Conservation (phyloP, 2,329 filamentous ascomycete genomes). For the Epichloe amarillans region DNA sequence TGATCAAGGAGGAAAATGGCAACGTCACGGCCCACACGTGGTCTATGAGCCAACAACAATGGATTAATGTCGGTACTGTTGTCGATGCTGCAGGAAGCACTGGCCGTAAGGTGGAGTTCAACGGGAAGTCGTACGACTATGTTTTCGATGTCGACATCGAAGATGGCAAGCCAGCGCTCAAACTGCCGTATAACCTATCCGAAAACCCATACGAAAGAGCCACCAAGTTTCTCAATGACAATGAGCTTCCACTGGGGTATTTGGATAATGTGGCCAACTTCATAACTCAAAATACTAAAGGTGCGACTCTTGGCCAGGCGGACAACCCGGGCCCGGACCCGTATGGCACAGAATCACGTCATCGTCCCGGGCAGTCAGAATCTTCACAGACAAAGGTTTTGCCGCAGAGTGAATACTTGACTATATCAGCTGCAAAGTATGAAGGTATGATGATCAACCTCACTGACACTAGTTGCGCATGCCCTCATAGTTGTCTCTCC, state of each 20-base stretch:
- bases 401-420: slow-evolving; percentile 68
- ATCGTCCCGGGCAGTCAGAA: slow-evolving; percentile 48
- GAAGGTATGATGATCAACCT: slow-evolving; percentile 27
- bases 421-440: slow-evolving; percentile 61
- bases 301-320: slow-evolving; percentile 61
- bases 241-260: slow-evolving; percentile 77
- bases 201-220: slow-evolving; percentile 89
- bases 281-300: slow-evolving; percentile 80
- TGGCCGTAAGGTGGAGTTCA: slow-evolving; percentile 61
- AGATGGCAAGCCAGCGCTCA: slow-evolving; percentile 82
- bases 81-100: slow-evolving; percentile 79
- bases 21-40: slow-evolving; percentile 79
- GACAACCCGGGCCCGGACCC: slow-evolving; percentile 49
- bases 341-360: slow-evolving; percentile 65
- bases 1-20: slow-evolving; percentile 73
- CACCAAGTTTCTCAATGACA: slow-evolving; percentile 78
- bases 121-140: slow-evolving; percentile 85
- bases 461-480: not conserved
- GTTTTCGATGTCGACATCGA: slow-evolving; percentile 96
- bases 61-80: slow-evolving; percentile 86
- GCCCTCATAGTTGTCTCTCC: not conserved
- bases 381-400: slow-evolving; percentile 44
- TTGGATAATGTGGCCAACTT: slow-evolving; percentile 88
- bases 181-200: slow-evolving; percentile 85
- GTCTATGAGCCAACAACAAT: slow-evolving; percentile 58